Evolutionary conservation across 345 rosid genomes (phyloP).

Genomic region (Eucalyptus polyanthemos): DNA sequence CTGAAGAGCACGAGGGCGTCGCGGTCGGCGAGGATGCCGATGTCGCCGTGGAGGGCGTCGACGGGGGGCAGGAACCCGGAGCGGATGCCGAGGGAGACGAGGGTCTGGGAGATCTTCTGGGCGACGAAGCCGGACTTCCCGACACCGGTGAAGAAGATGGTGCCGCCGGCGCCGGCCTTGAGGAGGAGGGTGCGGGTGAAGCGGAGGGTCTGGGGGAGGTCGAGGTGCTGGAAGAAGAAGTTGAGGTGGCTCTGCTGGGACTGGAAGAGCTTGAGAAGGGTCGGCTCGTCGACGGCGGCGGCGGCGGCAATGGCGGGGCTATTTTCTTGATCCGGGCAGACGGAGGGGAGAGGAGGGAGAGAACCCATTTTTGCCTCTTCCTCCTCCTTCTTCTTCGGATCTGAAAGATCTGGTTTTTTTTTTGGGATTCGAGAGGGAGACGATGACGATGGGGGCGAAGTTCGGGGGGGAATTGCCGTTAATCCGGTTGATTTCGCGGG

Average conservation of each 20-base stretch:
- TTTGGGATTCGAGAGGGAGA: background rate
- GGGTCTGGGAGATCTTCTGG: conserved; percentile 84
- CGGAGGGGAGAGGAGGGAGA: background rate
- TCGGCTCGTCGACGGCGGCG: conserved; percentile 31
- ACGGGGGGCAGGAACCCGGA: conserved; percentile 76
- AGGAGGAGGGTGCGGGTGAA: conserved; percentile 64
- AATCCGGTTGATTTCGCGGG: background rate
- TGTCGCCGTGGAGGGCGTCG: conserved; percentile 94
- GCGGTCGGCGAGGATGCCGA: conserved; percentile 41
- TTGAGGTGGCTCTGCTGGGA: conserved; percentile 89
- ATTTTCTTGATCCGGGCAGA: background rate
- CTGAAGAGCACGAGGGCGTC: conserved; percentile 73
- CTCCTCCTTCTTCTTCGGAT: background rate
- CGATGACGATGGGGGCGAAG: background rate
- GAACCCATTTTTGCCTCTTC: background rate
- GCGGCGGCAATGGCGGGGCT: background rate
- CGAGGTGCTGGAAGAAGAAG: conserved; percentile 78
- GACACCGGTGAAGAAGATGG: conserved; percentile 87
- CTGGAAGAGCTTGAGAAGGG: conserved; percentile 69
- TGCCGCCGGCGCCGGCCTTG: conserved; percentile 22
- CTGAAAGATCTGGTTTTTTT: background rate
- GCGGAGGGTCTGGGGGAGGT: conserved; percentile 51
- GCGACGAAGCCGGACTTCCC: conserved; percentile 97
- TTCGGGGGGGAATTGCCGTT: background rate
- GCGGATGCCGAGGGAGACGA: conserved; percentile 66